Evolutionary conservation across 257 asterid species (phyloP), one percentile per base, ranked within the genome.

Genomic region (Primulina huaijiensis): DNA sequence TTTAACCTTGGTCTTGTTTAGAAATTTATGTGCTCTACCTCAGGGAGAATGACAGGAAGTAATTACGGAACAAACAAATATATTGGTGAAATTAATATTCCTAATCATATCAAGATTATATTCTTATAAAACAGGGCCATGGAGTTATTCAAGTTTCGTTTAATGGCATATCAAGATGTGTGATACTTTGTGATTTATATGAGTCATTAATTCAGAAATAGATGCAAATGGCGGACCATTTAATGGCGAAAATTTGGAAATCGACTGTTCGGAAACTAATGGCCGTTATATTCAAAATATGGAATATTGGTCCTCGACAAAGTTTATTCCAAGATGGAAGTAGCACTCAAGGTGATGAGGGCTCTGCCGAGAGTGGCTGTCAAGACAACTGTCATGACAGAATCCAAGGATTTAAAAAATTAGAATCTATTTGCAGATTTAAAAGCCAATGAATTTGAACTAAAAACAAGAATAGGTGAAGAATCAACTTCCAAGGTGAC

Each of bases 101-200:
- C 53, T 43, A 43, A 43, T n/a, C n/a, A 11, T 43, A 10, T 43
- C 53, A 43, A 10, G 53, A 2, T 43, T 43, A 2, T 43, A 2
- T 43, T 12, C 53, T 43, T 4, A 43, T 12, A 12, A 43, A 43
- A 43, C 17, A 12, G 17, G 53, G 53, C n/a, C 53, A 43, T 43
- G 46, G 46, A 43, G 53, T 43, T 11, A 10, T 12, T 43, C 53
- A 43, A 38, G 46, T 38, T 9, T 20, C 20, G 65, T 17, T 17
- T 70, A 43, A 17, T 7, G 52, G 50, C 64, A 53, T 53, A 50
- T n/a, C 62, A 35, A 64, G 64, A 62, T n/a, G n/a, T 21, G 37
- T 58, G 9, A 31, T 52, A 62, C 14, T 55, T 64, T 53, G 70
- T 53, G 33, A 55, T 59, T 29, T 62, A 46, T 9, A 59, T 60